These are phyloP conservation scores for Lactarius hatsudake DNA, from an alignment of 768 basidiomycete species.

Conservation along the genomic window DNA sequence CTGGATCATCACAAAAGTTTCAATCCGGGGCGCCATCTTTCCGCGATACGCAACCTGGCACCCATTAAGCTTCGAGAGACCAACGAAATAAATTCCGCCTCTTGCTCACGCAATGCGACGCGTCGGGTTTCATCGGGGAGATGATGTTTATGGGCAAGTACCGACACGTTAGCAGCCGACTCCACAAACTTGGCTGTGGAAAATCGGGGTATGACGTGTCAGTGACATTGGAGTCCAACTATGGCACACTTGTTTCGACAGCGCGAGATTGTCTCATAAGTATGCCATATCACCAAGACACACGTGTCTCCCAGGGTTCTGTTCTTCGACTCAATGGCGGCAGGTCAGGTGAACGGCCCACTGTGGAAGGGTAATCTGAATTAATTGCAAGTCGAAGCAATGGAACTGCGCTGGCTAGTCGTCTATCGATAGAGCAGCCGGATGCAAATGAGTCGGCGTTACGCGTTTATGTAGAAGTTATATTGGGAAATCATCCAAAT, in stretches of 20 bases:
- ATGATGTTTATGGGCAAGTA: background rate
- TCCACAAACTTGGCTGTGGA: background rate
- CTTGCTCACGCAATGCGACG: background rate
- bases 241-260: background rate
- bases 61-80: constrained; percentile 4
- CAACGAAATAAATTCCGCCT: background rate
- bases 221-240: background rate
- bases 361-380: background rate
- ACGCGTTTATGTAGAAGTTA: constrained; percentile 63
- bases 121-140: background rate
- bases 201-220: background rate
- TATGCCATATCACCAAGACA: background rate
- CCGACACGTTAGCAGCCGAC: background rate
- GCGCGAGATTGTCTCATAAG: background rate
- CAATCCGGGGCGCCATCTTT: background rate
- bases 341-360: background rate
- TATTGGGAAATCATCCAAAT: constrained; percentile 88
- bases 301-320: background rate
- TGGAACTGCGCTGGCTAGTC: background rate
- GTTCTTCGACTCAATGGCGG: background rate
- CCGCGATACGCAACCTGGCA: background rate
- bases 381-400: background rate
- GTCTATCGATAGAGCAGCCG: background rate
- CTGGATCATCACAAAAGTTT: background rate
- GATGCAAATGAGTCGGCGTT: background rate